phyloP scores from a whole-genome alignment of 1,284 basidiomycete genomes.

The Ceratobasidium sp. region DNA sequence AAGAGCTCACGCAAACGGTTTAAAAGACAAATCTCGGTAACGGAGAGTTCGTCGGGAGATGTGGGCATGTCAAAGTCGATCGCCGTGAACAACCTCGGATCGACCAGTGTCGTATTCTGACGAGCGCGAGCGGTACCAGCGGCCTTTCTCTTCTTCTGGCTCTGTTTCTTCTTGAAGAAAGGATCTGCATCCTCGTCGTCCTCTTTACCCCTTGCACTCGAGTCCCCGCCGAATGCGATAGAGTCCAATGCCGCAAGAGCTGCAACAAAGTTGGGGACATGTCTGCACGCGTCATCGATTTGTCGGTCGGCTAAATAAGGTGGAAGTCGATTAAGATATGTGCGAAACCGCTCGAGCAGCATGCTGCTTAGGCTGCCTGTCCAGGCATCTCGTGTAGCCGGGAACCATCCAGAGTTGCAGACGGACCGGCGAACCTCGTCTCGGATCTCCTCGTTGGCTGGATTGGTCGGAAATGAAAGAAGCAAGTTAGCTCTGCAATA shows the following conservation, averaged over 20 bases:
- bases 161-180: constrained; percentile 32
- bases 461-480: too few relatives aligned
- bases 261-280: not conserved
- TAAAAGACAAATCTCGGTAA: not conserved
- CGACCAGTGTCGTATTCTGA: constrained; percentile 15
- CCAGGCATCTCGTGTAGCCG: not conserved
- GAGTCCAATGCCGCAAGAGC: not conserved
- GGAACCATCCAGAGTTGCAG: not conserved
- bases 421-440: not conserved
- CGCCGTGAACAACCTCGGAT: constrained; percentile 23
- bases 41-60: not conserved
- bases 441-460: constrained; percentile 27
- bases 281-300: constrained; percentile 17
- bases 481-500: not conserved
- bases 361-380: not conserved
- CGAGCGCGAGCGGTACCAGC: constrained; percentile 10
- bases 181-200: constrained; percentile 7
- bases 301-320: constrained; percentile 23
- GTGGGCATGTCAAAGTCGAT: constrained; percentile 23
- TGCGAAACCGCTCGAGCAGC: constrained; percentile 4
- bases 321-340: constrained; percentile 32
- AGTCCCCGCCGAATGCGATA: not conserved
- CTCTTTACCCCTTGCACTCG: not conserved
- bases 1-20: constrained; percentile 3
- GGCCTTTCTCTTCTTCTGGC: constrained; percentile 26